Base-by-base conservation (phyloP, 2,329 filamentous ascomycete species). In the Metarhizium humberi region DNA sequence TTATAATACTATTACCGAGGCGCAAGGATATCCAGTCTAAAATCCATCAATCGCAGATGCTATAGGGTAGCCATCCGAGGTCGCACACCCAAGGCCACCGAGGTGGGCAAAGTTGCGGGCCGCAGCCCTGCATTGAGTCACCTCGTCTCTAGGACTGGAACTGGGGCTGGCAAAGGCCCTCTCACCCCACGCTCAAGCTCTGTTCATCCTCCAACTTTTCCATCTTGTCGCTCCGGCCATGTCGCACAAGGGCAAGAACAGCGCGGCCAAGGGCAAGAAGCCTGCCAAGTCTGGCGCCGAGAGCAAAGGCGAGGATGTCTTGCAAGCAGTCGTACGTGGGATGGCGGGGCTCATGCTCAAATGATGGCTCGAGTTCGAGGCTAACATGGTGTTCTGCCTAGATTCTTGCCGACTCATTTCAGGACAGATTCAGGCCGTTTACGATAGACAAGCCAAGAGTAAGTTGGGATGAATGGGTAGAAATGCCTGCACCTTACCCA, bases 391-490 rank as follows among this genome's bases (percentile, higher is more conserved):
- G 43, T 53, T 30, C 48, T 61, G 16, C 38, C 25, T 49, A 94
- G 88, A 80, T 99, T 57, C 84, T 99, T 60, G 88, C 92, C 61
- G 94, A 99, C 76, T 92, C 90, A 1, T 99, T 95, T 69, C 92
- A 97, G 71, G 91, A 90, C 50, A 80, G 90, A 69, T 99, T 95
- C 73, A 83, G 80, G 63, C 94, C 94, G 0, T 94, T 97, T 67
- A 92, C 91, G 0, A 75, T 95, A 56, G 89, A 96, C 69, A 88
- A 82, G 62, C 94, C 94, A 67, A 82, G 94, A 78, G 90, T 94
- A 57, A 51, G 57, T 11, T 51, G 25, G 25, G 1, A 25, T 4
- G 25, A 25, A 25, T 25, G 25, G 25, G 25, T 2, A 14, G 6
- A 8, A 38, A 6, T 13, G 16, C 40, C 43, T 30, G 30, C 10